Evolutionary conservation across 2,329 filamentous ascomycete species (phyloP).

Genomic region (Neocucurbitaria cava): DNA sequence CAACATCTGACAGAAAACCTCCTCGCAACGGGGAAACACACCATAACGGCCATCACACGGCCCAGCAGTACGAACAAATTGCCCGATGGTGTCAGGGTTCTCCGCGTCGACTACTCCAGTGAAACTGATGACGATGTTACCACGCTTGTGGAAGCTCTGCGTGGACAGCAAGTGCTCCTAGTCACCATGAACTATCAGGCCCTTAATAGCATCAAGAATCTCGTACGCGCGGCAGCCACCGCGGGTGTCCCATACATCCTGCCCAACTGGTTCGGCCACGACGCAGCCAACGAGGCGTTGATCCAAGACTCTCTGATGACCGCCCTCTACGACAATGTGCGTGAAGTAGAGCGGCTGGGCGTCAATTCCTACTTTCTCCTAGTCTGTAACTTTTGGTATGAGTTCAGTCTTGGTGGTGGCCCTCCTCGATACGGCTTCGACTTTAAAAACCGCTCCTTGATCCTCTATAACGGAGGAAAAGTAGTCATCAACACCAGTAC

Average conservation of each 20-base stretch:
- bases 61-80: background rate
- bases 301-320: no score
- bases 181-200: no score
- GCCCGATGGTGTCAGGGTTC: background rate
- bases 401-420: background rate
- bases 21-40: background rate
- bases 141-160: no score
- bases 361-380: no score
- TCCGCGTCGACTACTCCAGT: background rate
- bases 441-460: background rate
- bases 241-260: no score
- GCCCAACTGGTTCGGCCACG: no score
- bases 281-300: no score
- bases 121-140: background rate
- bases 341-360: no score
- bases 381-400: background rate
- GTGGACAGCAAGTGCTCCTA: no score
- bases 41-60: background rate
- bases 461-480: background rate
- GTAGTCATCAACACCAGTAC: background rate
- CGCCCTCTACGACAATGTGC: no score
- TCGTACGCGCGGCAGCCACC: no score
- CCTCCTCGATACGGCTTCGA: background rate
- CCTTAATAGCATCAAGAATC: no score
- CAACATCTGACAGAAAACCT: background rate